Conservation (phyloP, 2,329 filamentous ascomycete genomes). For the Trichophyton equinum region DNA sequence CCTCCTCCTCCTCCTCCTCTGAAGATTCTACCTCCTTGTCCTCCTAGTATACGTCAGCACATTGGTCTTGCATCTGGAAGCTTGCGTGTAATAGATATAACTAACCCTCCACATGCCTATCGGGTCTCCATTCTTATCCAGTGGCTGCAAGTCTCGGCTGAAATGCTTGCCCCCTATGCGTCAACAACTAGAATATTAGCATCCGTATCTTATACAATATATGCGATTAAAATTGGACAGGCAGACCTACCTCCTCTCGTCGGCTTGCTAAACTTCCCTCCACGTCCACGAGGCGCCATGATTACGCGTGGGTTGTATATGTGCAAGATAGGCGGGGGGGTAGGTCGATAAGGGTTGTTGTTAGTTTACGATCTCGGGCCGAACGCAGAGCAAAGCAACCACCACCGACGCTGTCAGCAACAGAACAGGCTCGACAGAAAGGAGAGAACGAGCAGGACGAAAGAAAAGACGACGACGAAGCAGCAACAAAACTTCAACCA, state of each 20-base stretch:
- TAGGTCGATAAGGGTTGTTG: too few relatives aligned
- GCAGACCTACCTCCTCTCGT: constrained; percentile 65
- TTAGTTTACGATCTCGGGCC: not conserved
- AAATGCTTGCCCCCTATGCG: constrained; percentile 79
- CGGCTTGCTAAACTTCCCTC: constrained; percentile 89
- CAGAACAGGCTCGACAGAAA: not conserved
- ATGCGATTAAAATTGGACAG: not conserved
- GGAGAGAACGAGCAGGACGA: not conserved
- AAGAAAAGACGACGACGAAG: not conserved
- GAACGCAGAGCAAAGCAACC: not conserved
- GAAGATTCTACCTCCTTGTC: constrained; percentile 27
- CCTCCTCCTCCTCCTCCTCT: constrained; percentile 43
- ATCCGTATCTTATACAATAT: not conserved
- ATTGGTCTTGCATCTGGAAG: not conserved
- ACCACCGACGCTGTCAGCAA: not conserved
- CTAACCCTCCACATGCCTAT: constrained; percentile 70
- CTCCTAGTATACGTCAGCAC: constrained; percentile 23
- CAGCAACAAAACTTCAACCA: not conserved
- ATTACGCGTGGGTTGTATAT: constrained; percentile 4
- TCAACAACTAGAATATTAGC: not conserved
- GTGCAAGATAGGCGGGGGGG: not conserved
- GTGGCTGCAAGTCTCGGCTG: constrained; percentile 75
- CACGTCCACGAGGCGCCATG: constrained; percentile 54
- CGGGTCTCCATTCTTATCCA: constrained; percentile 80
- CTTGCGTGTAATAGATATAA: not conserved